Percentiles rank a stretch among this genome's conserved stretches.
Conservation (phyloP, 495 filamentous ascomycete genomes). For the Astrothelium subdiscretum region DNA sequence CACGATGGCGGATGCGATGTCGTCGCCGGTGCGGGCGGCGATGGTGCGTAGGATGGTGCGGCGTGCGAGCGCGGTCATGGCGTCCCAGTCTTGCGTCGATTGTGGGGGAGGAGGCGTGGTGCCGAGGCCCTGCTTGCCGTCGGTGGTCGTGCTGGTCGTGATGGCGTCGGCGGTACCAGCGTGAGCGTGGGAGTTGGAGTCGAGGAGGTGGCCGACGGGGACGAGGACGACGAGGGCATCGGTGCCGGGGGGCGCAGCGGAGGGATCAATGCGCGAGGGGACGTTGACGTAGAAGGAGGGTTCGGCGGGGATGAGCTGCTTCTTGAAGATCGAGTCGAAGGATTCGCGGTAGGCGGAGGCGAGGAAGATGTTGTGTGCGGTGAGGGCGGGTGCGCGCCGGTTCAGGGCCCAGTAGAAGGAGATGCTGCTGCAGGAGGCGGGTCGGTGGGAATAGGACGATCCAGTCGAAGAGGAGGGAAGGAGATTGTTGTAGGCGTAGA, state of each 20-base stretch:
- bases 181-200: constrained; percentile 19
- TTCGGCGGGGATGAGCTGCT: constrained; percentile 47
- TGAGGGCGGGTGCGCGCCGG: constrained; percentile 42
- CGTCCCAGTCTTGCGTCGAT: constrained; percentile 42
- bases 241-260: constrained; percentile 48
- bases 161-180: constrained; percentile 17
- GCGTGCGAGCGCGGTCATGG: constrained; percentile 40
- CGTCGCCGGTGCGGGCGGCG: constrained; percentile 38
- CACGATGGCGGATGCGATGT: constrained; percentile 36
- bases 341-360: constrained; percentile 54
- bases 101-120: neutral
- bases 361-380: constrained; percentile 65
- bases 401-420: constrained; percentile 63
- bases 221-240: constrained; percentile 55
- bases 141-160: neutral
- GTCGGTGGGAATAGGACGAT: constrained; percentile 33
- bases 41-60: constrained; percentile 44
- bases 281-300: constrained; percentile 68
- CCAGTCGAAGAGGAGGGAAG: constrained; percentile 39
- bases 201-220: constrained; percentile 51
- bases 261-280: constrained; percentile 50
- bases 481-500: constrained; percentile 59
- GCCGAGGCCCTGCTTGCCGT: constrained; percentile 3
- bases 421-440: constrained; percentile 55
- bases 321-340: constrained; percentile 61